Percentiles rank a stretch among this genome's conserved stretches.
These are phyloP conservation scores for Fraxinus sp. DNA, from an alignment of 305 asterid species.

Conservation along the genomic window DNA sequence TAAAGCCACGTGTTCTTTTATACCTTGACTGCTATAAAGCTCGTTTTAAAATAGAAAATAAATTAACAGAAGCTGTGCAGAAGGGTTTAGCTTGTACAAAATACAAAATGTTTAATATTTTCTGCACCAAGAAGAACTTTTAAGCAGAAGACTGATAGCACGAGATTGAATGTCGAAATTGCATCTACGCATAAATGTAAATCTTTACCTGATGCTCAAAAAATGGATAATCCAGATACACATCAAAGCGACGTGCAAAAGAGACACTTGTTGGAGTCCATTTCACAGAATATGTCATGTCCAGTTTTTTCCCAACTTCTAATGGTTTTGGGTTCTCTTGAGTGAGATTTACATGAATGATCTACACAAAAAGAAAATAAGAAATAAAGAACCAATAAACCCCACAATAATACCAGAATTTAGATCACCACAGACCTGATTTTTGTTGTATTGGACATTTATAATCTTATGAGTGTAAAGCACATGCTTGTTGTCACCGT, in stretches of 20 bases:
- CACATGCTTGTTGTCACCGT: too few relatives aligned
- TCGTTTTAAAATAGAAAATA: neutral
- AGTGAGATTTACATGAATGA: conserved; percentile 63
- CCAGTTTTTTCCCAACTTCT: conserved; percentile 48
- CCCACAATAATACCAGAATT: too few relatives aligned
- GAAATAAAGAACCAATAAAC: too few relatives aligned
- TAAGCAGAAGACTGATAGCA: neutral
- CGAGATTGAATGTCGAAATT: neutral
- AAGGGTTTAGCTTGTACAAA: neutral
- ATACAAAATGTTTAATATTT: neutral
- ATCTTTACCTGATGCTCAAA: conserved; percentile 65
- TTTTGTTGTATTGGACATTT: too few relatives aligned
- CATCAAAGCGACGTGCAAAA: conserved; percentile 66
- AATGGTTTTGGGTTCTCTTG: conserved; percentile 52
- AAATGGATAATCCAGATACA: conserved; percentile 65
- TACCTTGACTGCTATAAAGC: neutral
- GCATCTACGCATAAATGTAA: neutral
- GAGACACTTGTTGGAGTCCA: conserved; percentile 50
- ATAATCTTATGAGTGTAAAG: too few relatives aligned
- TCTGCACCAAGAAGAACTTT: neutral
- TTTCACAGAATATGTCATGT: conserved; percentile 63
- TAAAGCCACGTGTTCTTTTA: conserved; percentile 1
- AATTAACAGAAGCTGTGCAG: neutral
- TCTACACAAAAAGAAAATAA: conserved; percentile 40
- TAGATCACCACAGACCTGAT: too few relatives aligned